Evolutionary conservation across 768 basidiomycete species (phyloP), one percentile per base, ranked within the genome.

Genomic region (Crepidotus variabilis): DNA sequence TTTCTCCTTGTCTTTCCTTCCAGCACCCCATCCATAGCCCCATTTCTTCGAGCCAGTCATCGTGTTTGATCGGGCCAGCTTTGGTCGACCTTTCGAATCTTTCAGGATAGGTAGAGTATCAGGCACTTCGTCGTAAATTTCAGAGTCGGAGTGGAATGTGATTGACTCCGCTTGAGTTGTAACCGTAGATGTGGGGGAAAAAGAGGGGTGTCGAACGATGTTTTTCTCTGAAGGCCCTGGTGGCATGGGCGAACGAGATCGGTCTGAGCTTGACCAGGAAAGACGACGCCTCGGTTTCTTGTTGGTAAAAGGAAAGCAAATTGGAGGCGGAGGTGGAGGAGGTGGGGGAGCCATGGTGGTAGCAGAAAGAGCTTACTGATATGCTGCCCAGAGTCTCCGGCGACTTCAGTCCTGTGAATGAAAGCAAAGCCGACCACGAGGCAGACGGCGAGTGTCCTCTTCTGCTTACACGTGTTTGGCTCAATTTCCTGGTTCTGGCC

Each of bases 21-120:
- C 86, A 36, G 82, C 51, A 0, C 86, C 86, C 83, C 85, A 86
- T 36, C 86, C 86, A 67, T 87, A 88, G n/a, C 87, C 87, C 78
- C 80, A 85, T 65, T 78, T 82, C 68, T 83, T 86, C 20, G 83
- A 81, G 28, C 85, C 84, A 0, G 77, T 77, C 70, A 82, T 78
- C 3, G 85, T 80, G 62, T 78, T 83, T 1, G 75, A 72, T 54
- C 83, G 78, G 1, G 69, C 68, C 20, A 81, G 70, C 61, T 76
- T 78, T 21, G 73, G 72, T 48, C 68, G 72, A 11, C 73, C 75
- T 56, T 76, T 74, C 43, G 74, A 70, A 36, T 69, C 71, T 46
- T 67, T 68, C 56, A 66, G 56, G 33, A 72, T 56, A 14, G 70
- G 70, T 2, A 71, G 71, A 11, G 74, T 63, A 13, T 65, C 60